phyloP scores from a whole-genome alignment of 805 yeast species.

The Yamadazyma insecticola region DNA sequence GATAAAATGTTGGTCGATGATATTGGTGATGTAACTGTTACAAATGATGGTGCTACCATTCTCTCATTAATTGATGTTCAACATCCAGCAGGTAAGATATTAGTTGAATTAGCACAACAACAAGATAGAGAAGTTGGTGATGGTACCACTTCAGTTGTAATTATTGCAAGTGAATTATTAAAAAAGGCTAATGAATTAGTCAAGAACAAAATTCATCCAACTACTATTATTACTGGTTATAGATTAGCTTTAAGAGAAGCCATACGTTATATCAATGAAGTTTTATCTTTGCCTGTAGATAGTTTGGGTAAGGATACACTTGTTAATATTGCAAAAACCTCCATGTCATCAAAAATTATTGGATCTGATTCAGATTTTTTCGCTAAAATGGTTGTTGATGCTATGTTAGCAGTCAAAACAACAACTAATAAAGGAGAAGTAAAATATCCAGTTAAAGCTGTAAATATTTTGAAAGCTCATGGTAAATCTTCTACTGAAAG shows the following conservation, averaged over 20 bases:
- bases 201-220: slow-evolving; percentile 92
- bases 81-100: slow-evolving; percentile 97
- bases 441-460: slow-evolving; percentile 95
- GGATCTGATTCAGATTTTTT: slow-evolving; percentile 92
- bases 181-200: slow-evolving; percentile 93
- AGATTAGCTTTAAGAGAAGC: slow-evolving; percentile 92
- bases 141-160: slow-evolving; percentile 96
- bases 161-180: slow-evolving; percentile 88
- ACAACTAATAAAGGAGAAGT: slow-evolving; percentile 81
- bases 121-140: slow-evolving; percentile 99
- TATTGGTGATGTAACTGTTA: slow-evolving; percentile 97
- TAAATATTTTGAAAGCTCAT: slow-evolving; percentile 91
- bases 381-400: slow-evolving; percentile 87
- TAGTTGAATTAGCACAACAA: slow-evolving; percentile 96
- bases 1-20: slow-evolving; percentile 99
- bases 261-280: slow-evolving; percentile 77
- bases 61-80: slow-evolving; percentile 87
- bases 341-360: slow-evolving; percentile 95
- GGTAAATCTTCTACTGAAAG: slow-evolving; percentile 92
- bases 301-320: slow-evolving; percentile 77
- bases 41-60: slow-evolving; percentile 98
- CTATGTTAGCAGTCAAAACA: slow-evolving; percentile 92
- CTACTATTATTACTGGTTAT: slow-evolving; percentile 95
- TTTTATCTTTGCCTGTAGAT: slow-evolving; percentile 76
- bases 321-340: slow-evolving; percentile 89